Evolutionary conservation across 495 filamentous ascomycete genomes (phyloP).

Genomic region (Penicillium antarcticum): DNA sequence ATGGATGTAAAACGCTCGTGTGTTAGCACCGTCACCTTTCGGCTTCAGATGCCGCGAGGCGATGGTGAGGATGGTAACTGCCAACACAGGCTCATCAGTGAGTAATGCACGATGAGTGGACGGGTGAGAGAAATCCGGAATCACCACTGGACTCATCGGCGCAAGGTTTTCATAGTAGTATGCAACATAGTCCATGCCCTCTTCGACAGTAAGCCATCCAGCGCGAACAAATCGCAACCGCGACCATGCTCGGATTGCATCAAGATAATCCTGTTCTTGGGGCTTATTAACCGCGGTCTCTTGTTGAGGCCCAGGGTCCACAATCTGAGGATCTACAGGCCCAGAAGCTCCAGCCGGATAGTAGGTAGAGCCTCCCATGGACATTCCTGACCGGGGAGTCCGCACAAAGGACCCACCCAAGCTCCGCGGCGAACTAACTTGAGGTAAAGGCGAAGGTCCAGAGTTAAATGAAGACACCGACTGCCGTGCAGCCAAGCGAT

Average conservation of each 20-base stretch:
- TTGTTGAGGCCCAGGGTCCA: constrained; percentile 26
- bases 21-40: constrained; percentile 74
- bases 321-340: constrained; percentile 28
- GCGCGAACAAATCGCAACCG: constrained; percentile 88
- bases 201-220: constrained; percentile 92
- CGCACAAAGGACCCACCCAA: constrained; percentile 35
- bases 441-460: constrained; percentile 39
- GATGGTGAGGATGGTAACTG: constrained; percentile 85
- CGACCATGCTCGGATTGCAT: constrained; percentile 82
- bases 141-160: constrained; percentile 86
- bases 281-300: constrained; percentile 19
- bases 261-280: constrained; percentile 39
- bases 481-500: constrained; percentile 35
- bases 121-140: constrained; percentile 75
- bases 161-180: constrained; percentile 92
- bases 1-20: constrained; percentile 86
- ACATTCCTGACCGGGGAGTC: constrained; percentile 31
- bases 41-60: constrained; percentile 81
- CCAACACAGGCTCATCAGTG: constrained; percentile 85
- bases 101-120: constrained; percentile 72
- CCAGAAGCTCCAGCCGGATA: constrained; percentile 25
- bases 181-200: constrained; percentile 88
- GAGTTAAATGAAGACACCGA: constrained; percentile 44
- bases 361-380: constrained; percentile 25
- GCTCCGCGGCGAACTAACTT: constrained; percentile 38